Percentiles rank a stretch among this genome's conserved stretches.
Conservation (phyloP, 2,329 filamentous ascomycete genomes). For the Aspergillus fumigatus region DNA sequence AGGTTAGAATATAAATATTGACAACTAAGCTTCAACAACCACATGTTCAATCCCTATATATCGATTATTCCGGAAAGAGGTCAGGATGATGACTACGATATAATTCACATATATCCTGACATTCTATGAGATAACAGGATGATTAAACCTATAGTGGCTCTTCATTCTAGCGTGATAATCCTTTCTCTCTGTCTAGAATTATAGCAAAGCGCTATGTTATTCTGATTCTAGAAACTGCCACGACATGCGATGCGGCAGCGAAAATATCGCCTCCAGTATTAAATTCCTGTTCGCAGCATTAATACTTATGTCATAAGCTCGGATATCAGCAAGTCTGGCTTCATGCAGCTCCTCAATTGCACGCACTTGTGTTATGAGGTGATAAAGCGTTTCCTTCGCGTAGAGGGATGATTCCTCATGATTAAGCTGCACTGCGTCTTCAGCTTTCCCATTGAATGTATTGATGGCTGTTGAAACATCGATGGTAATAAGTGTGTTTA, state of each 20-base stretch:
- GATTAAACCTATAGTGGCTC: too few species aligned
- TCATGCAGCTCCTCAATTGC: not conserved
- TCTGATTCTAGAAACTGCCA: not conserved
- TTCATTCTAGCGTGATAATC: not conserved
- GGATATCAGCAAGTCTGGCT: not conserved
- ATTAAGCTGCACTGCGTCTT: slow-evolving; percentile 7
- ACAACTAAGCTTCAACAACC: too few species aligned
- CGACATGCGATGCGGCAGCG: not conserved
- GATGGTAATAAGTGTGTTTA: slow-evolving; percentile 17
- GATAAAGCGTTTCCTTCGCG: not conserved
- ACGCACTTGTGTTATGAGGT: not conserved
- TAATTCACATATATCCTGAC: too few species aligned
- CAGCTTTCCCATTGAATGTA: slow-evolving; percentile 11
- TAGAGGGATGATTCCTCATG: not conserved
- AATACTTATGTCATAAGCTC: not conserved
- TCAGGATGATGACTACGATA: too few species aligned
- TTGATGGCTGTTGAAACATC: slow-evolving; percentile 18
- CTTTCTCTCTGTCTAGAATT: not conserved
- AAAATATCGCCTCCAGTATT: not conserved
- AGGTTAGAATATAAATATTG: too few species aligned
- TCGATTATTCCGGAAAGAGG: too few species aligned
- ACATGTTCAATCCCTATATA: too few species aligned
- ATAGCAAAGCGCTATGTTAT: not conserved
- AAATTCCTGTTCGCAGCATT: not conserved
- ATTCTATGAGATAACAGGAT: too few species aligned